These are phyloP conservation scores for Pneumocystis jirovecii DNA, from an alignment of 1,139 yeast species.

Conservation along the genomic window DNA sequence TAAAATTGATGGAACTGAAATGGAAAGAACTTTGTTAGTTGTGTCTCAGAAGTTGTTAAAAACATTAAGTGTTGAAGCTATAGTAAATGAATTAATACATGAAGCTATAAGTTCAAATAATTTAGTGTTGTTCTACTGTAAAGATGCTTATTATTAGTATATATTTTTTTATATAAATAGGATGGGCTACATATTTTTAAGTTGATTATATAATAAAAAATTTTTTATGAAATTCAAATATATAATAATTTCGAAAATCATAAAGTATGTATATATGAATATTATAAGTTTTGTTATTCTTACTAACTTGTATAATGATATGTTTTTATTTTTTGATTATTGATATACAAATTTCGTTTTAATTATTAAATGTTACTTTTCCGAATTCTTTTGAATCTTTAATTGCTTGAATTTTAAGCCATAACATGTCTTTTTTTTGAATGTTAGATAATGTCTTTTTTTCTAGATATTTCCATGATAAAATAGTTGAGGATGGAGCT, in stretches of 20 bases:
- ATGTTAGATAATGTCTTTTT: not conserved
- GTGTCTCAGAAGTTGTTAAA: slow-evolving; percentile 62
- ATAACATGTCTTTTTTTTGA: not conserved
- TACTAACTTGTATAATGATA: not conserved
- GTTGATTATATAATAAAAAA: not conserved
- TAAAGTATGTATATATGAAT: not conserved
- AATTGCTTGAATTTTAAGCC: not conserved
- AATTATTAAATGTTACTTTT: not conserved
- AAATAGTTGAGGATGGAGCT: not conserved
- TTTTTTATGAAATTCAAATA: not conserved
- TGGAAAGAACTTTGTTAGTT: slow-evolving; percentile 57
- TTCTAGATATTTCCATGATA: not conserved
- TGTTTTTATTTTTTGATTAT: not conserved
- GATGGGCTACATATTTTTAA: slow-evolving; percentile 1
- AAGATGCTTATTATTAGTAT: slow-evolving; percentile 30
- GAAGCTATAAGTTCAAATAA: slow-evolving; percentile 59
- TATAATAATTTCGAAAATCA: not conserved
- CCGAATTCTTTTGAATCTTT: not conserved
- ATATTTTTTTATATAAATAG: not conserved
- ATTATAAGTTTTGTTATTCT: not conserved
- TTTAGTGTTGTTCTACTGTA: slow-evolving; percentile 70
- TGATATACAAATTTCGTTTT: not conserved
- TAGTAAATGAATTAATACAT: slow-evolving; percentile 61
- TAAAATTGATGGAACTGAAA: slow-evolving; percentile 46
- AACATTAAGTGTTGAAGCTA: slow-evolving; percentile 68